Evolutionary conservation across 352 stramenopile genomes (phyloP).

Genomic region (Phytopythium boreale): DNA sequence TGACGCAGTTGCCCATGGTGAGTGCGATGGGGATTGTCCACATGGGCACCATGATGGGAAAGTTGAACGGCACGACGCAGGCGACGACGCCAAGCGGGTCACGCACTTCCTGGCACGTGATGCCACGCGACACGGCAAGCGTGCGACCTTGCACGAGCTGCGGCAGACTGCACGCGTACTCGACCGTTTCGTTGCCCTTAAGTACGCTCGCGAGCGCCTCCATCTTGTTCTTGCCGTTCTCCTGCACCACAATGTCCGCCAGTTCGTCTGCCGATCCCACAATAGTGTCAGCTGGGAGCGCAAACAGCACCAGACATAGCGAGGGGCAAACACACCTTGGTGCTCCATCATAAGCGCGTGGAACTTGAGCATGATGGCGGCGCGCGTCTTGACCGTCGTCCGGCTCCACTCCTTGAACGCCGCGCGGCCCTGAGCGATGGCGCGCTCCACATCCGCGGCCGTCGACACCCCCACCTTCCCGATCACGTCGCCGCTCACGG

Average conservation of each 20-base stretch:
- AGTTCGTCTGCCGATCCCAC: constrained; percentile 65
- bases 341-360: constrained; percentile 91
- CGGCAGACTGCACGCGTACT: constrained; percentile 94
- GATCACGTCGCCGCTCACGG: constrained; percentile 65
- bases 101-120: constrained; percentile 92
- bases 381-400: constrained; percentile 93
- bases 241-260: constrained; percentile 91
- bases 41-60: constrained; percentile 97
- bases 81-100: constrained; percentile 92
- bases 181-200: constrained; percentile 98
- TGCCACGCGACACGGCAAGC: constrained; percentile 83
- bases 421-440: constrained; percentile 68
- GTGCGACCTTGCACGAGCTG: constrained; percentile 90
- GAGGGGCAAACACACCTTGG: constrained; percentile 28
- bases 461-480: constrained; percentile 81
- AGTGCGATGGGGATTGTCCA: constrained; percentile 98
- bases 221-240: constrained; percentile 98
- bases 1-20: constrained; percentile 95
- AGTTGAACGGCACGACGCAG: constrained; percentile 96
- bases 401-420: constrained; percentile 91
- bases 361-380: constrained; percentile 96
- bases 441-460: constrained; percentile 78
- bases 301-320: neutral
- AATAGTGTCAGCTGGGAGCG: neutral
- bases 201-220: constrained; percentile 95